Evolutionary conservation across 1,284 basidiomycete species (phyloP).

Genomic region (Stereum hirsutum): DNA sequence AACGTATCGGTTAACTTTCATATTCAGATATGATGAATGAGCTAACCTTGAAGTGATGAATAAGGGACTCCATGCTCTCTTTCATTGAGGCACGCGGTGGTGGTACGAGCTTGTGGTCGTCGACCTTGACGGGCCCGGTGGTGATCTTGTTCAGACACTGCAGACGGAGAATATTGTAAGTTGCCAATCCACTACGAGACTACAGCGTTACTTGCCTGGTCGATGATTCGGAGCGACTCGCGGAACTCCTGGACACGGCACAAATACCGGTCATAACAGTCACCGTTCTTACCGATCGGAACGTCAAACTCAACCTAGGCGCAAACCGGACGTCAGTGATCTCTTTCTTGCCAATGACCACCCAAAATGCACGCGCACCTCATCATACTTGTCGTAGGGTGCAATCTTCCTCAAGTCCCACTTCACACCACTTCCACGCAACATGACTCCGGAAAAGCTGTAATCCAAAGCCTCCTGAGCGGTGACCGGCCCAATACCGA

Average conservation of each 20-base stretch:
- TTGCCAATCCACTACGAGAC: background rate
- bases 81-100: slow-evolving; percentile 98
- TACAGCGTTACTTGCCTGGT: slow-evolving; percentile 38
- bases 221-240: slow-evolving; percentile 87
- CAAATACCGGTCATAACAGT: slow-evolving; percentile 95
- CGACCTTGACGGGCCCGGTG: slow-evolving; percentile 86
- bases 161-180: background rate
- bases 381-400: slow-evolving; percentile 96
- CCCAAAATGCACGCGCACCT: slow-evolving; percentile 36
- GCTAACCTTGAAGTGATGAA: slow-evolving; percentile 93
- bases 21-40: background rate
- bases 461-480: slow-evolving; percentile 92
- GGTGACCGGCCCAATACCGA: slow-evolving; percentile 87
- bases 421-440: slow-evolving; percentile 87
- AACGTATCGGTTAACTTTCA: background rate
- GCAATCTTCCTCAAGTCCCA: slow-evolving; percentile 93
- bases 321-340: background rate
- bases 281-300: slow-evolving; percentile 93
- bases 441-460: slow-evolving; percentile 95
- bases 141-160: slow-evolving; percentile 98
- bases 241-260: slow-evolving; percentile 98
- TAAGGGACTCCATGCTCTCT: slow-evolving; percentile 96
- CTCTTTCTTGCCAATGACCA: background rate
- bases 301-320: slow-evolving; percentile 89
- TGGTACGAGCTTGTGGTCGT: slow-evolving; percentile 97